A percentile compares a stretch with the other conserved stretches of the same genome.
These are phyloP conservation scores for Melanomma pulvis-pyrius DNA, from an alignment of 495 filamentous ascomycete genomes.

Conservation along the genomic window DNA sequence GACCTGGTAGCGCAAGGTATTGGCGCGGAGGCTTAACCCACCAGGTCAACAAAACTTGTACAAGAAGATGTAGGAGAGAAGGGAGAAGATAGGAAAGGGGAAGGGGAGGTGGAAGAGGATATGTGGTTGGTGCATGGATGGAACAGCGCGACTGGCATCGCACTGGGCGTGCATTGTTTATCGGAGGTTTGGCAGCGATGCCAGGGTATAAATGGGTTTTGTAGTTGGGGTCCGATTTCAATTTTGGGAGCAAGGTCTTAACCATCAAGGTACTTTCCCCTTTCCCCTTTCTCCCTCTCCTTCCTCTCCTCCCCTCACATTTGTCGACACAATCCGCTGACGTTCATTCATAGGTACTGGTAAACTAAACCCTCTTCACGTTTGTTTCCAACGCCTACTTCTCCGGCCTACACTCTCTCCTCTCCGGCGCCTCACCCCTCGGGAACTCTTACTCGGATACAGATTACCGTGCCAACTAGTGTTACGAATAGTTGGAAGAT, in stretches of 20 bases:
- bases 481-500: conserved; percentile 80
- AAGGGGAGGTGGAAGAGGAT: too few species aligned
- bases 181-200: conserved; percentile 71
- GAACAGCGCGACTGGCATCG: conserved; percentile 43
- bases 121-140: conserved; percentile 45
- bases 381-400: conserved; percentile 90
- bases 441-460: conserved; percentile 70
- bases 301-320: neutral
- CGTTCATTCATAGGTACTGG: conserved; percentile 71
- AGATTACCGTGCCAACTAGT: conserved; percentile 73
- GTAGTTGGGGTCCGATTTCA: conserved; percentile 77
- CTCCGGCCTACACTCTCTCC: conserved; percentile 79
- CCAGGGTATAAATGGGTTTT: conserved; percentile 86
- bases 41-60: neutral
- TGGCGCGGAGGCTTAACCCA: neutral
- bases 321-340: neutral
- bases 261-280: conserved; percentile 26
- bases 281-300: neutral
- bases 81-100: too few species aligned
- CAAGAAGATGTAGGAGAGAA: too few species aligned
- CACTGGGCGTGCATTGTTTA: conserved; percentile 70
- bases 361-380: conserved; percentile 83
- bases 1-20: conserved; percentile 79
- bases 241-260: conserved; percentile 67
- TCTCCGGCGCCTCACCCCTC: conserved; percentile 58